phyloP scores from a whole-genome alignment of 2,329 filamentous ascomycete species.

The Xylaria sp. region DNA sequence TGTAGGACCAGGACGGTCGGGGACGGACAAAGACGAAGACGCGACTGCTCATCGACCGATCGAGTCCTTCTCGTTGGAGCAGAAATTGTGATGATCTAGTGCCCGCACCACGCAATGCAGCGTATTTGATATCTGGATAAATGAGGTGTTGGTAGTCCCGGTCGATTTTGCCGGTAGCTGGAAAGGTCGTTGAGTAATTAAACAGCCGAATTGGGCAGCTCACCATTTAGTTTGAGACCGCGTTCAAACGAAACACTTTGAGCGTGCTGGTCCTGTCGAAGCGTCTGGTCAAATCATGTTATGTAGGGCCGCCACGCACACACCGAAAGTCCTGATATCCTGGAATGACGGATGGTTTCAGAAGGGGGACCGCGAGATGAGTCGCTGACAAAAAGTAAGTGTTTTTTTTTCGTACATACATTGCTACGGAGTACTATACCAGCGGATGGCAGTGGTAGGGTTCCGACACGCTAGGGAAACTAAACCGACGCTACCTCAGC shows the following conservation, averaged over 20 bases:
- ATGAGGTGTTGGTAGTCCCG: conserved; percentile 28
- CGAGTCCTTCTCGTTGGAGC: conserved; percentile 23
- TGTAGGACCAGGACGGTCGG: background rate
- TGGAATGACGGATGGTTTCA: conserved; percentile 30
- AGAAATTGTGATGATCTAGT: conserved; percentile 30
- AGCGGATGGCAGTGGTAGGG: background rate
- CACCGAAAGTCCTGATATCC: conserved; percentile 17
- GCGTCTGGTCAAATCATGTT: background rate
- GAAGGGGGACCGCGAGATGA: conserved; percentile 22
- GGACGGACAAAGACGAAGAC: conserved; percentile 1
- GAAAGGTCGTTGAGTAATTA: conserved; percentile 16
- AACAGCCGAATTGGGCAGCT: conserved; percentile 18
- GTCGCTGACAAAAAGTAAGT: conserved; percentile 27
- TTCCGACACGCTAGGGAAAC: background rate
- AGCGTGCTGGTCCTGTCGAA: conserved; percentile 7
- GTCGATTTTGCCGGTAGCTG: conserved; percentile 36
- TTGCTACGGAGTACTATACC: too few species aligned
- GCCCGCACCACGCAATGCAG: conserved; percentile 19
- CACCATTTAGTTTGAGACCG: background rate
- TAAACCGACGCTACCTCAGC: background rate
- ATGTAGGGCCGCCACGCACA: background rate
- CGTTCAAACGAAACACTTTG: background rate
- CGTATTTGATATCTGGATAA: conserved; percentile 38
- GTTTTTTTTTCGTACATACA: too few species aligned
- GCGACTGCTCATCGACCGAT: conserved; percentile 18